phyloP scores from a whole-genome alignment of 352 stramenopile species.

The Phytophthora sp. region DNA sequence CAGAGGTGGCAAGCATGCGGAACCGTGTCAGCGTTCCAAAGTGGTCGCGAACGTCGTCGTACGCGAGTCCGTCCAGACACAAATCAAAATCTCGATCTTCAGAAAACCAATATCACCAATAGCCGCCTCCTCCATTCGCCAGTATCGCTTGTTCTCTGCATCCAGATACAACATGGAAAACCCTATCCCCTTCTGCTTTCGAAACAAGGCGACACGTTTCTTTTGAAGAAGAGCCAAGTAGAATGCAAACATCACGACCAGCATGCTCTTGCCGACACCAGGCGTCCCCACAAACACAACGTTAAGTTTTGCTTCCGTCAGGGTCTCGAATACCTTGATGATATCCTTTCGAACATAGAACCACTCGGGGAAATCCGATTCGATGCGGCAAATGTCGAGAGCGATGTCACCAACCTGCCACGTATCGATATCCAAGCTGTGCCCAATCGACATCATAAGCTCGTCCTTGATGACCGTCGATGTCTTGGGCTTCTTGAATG shows the following conservation, averaged over 20 bases:
- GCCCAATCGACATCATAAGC: slow-evolving; percentile 7
- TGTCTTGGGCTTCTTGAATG: slow-evolving; percentile 27
- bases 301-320: slow-evolving; percentile 17
- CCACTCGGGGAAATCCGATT: slow-evolving; percentile 40
- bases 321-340: slow-evolving; percentile 31
- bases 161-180: slow-evolving; percentile 40
- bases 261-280: slow-evolving; percentile 40
- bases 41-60: not conserved
- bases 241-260: slow-evolving; percentile 42
- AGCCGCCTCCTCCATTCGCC: slow-evolving; percentile 22
- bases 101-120: slow-evolving; percentile 27
- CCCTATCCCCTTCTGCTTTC: slow-evolving; percentile 29
- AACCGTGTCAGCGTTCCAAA: not conserved
- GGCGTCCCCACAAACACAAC: slow-evolving; percentile 37
- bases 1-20: not conserved
- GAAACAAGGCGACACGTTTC: slow-evolving; percentile 42
- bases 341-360: slow-evolving; percentile 47
- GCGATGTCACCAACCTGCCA: slow-evolving; percentile 30
- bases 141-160: slow-evolving; percentile 27
- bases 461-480: slow-evolving; percentile 17
- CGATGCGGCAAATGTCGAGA: slow-evolving; percentile 33
- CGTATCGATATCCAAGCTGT: slow-evolving; percentile 27
- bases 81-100: slow-evolving; percentile 11
- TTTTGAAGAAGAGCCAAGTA: slow-evolving; percentile 34
- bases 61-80: slow-evolving; percentile 16